phyloP scores from a whole-genome alignment of 2,329 filamentous ascomycete genomes.

The Akanthomyces uredinophilus region DNA sequence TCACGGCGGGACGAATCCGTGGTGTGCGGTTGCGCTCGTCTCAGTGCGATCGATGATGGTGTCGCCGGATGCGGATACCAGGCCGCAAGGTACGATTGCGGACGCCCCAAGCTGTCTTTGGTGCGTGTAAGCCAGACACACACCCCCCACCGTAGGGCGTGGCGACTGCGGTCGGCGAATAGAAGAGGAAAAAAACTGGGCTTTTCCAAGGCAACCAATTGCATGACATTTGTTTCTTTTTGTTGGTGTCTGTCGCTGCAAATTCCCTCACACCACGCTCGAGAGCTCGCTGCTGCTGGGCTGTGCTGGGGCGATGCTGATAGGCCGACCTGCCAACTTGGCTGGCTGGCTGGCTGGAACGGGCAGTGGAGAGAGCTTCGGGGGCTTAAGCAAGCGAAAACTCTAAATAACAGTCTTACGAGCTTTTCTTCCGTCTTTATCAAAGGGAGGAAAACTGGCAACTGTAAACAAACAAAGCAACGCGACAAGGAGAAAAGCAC shows the following conservation, averaged over 20 bases:
- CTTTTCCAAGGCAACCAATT: neutral
- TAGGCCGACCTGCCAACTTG: neutral
- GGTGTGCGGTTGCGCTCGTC: neutral
- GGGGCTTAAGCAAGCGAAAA: neutral
- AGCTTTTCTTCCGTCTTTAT: no score
- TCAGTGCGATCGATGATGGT: neutral
- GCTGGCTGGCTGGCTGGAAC: neutral
- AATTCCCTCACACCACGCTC: constrained; percentile 5
- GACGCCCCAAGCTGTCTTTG: neutral
- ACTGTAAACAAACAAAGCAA: no score
- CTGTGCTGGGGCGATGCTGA: neutral
- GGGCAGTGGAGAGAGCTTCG: neutral
- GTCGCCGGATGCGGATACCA: constrained; percentile 8
- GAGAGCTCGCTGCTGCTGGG: neutral
- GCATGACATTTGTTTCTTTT: neutral
- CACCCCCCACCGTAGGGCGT: neutral
- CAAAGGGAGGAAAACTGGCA: neutral
- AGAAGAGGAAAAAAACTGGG: neutral
- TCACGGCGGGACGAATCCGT: neutral
- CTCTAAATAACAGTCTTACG: neutral
- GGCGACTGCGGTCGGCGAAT: neutral
- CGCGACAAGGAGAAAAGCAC: no score
- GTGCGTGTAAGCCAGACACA: neutral
- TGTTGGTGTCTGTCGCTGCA: neutral
- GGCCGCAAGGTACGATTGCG: neutral